A percentile compares a stretch with the other conserved stretches of the same genome.
Conservation (phyloP, 2,329 filamentous ascomycete species). For the Zymoseptoria tritici region DNA sequence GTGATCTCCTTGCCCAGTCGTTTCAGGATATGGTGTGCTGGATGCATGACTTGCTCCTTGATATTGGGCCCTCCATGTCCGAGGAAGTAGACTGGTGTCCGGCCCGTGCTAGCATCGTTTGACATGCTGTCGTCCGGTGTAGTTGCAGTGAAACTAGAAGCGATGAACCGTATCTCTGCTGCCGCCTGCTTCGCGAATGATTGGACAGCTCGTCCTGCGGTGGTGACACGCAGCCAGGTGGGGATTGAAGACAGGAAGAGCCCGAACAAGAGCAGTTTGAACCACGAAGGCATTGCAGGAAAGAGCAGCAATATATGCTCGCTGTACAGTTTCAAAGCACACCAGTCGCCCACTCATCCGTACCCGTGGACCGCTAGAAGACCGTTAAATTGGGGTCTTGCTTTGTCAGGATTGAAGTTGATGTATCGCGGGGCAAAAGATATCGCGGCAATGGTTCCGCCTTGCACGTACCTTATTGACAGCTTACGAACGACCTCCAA, state of each 20-base stretch:
- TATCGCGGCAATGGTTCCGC: no score
- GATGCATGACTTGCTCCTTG: slow-evolving; percentile 62
- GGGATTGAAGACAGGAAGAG: slow-evolving; percentile 9
- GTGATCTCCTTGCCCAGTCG: slow-evolving; percentile 64
- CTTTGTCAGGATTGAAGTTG: neutral
- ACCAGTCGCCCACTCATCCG: neutral
- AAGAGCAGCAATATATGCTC: slow-evolving; percentile 1
- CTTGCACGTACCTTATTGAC: no score
- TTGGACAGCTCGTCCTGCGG: neutral
- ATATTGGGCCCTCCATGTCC: slow-evolving; percentile 28
- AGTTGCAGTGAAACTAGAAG: neutral
- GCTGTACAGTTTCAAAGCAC: neutral
- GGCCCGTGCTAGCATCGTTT: slow-evolving; percentile 10
- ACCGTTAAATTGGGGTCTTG: neutral
- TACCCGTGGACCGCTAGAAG: neutral
- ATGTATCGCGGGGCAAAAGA: no score
- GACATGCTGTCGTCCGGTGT: neutral
- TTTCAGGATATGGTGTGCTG: slow-evolving; percentile 58
- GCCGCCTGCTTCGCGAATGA: neutral
- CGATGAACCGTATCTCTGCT: neutral
- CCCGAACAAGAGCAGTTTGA: slow-evolving; percentile 13
- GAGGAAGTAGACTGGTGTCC: slow-evolving; percentile 48
- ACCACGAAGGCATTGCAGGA: slow-evolving; percentile 8
- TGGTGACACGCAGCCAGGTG: neutral
- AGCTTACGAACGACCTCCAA: no score